Conservation (phyloP, 495 filamentous ascomycete genomes). For the Neurospora sp. region DNA sequence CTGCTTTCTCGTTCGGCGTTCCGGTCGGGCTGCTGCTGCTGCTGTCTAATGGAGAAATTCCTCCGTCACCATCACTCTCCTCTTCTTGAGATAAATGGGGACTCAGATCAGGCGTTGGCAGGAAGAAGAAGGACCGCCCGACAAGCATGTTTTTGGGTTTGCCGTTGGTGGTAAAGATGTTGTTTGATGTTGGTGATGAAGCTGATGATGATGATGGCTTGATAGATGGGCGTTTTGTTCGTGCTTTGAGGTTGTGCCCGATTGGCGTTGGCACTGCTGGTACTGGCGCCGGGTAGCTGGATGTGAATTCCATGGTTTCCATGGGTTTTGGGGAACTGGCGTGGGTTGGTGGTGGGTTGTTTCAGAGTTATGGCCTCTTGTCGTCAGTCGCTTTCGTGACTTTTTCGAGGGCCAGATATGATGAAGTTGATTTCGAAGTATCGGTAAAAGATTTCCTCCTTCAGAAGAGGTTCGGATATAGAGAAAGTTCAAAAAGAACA, state of each 20-base stretch:
- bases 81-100: not conserved
- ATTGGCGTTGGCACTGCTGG: not conserved
- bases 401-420: not conserved
- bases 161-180: not conserved
- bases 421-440: not conserved
- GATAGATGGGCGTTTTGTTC: not conserved
- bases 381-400: not conserved
- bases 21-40: not conserved
- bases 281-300: not conserved
- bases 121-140: not conserved
- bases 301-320: not conserved
- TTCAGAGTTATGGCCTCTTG: not conserved
- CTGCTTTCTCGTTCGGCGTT: not conserved
- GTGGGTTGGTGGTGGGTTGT: not conserved
- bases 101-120: not conserved
- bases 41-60: not conserved
- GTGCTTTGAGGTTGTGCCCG: not conserved
- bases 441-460: not conserved
- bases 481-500: not conserved
- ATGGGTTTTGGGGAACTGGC: not conserved
- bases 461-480: not conserved
- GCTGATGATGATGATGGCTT: not conserved
- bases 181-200: not conserved
- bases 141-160: not conserved
- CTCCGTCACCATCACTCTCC: not conserved